Base-by-base conservation (phyloP, 1,139 yeast genomes). In the Lodderomyces metapsilosis region DNA sequence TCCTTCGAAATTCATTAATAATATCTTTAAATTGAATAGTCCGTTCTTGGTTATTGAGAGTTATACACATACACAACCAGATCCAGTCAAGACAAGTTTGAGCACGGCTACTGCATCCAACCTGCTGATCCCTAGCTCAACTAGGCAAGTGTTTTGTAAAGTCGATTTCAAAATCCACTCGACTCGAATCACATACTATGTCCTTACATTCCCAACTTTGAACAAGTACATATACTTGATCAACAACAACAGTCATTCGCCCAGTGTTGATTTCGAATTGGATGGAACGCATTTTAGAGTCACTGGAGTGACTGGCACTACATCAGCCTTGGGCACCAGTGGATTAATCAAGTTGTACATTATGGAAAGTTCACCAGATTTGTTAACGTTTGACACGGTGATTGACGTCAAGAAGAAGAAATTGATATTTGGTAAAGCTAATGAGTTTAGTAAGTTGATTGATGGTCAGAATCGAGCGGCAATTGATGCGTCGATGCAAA, bases 311-410 rank as follows among this genome's bases (percentile, higher is more conserved):
- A 59, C 71, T 3, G 73, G 72, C 0, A 63, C 68, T 3, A 53
- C 71, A 1, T 66, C 74, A 8, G 65, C 73, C 1, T 67, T 68
- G 46, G 73, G 72, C 7, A 41, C 47, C 3, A 64, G 59, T 40
- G 66, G 69, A 1, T 49, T 61, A 10, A 53, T 68, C 31, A 57
- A 60, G 38, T 40, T 65, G 25, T 60, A 49, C 40, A 57, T 66
- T 6, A 52, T 70, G 55, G 44, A 51, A 2, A 40, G 48, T 8
- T 34, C 41, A 5, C 50, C 61, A 12, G 52, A 53, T 10, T 49
- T 61, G 11, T 55, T 67, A 8, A 51, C 58, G 5, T 66, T 66
- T 43, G 57, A 53, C 13, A 44, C 60, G 15, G 43, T 41, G 12
- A 27, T 48, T 3, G 44, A 43, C 17, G n/a, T 3, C 21, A 24